Evolutionary conservation across 2,329 filamentous ascomycete species (phyloP), one percentile per base, ranked within the genome.

Genomic region (Emmonsiellopsis sp.): DNA sequence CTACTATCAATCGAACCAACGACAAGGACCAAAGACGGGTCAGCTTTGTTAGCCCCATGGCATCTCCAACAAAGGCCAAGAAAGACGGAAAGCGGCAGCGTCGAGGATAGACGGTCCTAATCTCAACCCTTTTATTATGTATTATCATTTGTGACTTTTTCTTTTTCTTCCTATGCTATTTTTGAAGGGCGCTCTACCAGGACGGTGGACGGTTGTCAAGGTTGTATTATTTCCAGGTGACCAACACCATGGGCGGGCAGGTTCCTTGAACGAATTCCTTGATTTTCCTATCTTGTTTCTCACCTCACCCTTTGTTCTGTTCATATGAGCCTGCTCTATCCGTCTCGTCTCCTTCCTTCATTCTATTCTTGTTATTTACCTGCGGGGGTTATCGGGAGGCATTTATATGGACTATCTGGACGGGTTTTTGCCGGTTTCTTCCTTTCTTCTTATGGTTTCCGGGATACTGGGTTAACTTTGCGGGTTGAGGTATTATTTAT

Each of bases 21-120:
- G 62, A 36, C 58, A 62, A 64, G 51, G 66, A 71, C 31, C 66
- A 68, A 54, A 67, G 66, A 53, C 71, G 63, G 8, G 67, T 69
- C 46, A 67, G 63, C 56, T 72, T 72, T 55, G 63, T 64, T 27
- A 67, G 61, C 53, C 64, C 70, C 7, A 62, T 62, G 27, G 59
- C 65, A n/a, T 66, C 64, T 42, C 56, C 63, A 2, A 56, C 56
- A 13, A 65, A 67, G 45, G 42, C 59, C 10, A 66, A 65, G 52
- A 64, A 65, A 13, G 50, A 58, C 42, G 57, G 56, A 37, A 68
- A 66, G 54, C 58, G 42, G 31, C 55, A 55, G 31, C 56, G 56
- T 17, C 52, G 55, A 13, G 42, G 31, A 44, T 52, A 52, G 42
- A 45, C 21, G 21, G 21, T 27, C 17, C 17, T 17, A 17, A 44